Base-by-base conservation (phyloP, 768 basidiomycete genomes). In the Amyloporia xantha region DNA sequence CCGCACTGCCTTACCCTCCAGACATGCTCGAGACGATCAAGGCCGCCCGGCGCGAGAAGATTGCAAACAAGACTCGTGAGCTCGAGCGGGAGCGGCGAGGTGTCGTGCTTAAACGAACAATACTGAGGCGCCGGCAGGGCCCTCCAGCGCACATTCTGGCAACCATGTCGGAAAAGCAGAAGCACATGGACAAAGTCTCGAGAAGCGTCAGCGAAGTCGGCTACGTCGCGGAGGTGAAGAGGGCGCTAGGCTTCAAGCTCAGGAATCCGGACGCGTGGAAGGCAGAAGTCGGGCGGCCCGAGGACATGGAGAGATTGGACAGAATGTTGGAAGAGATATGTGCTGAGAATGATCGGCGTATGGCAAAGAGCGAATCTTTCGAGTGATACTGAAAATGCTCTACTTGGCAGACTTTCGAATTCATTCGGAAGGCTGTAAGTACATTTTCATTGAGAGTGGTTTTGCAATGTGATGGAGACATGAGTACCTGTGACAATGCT, bases 211-310 rank as follows among this genome's bases (percentile, higher is more conserved):
- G 82, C 47, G 79, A 83, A 62, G 84, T 76, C 0, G 89, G 89
- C 12, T 90, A 87, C 62, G 74, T 81, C 2, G 87, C 77, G n/a
- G 57, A 65, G 59, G 70, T 82, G 43, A 91, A 90, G 68, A 66
- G 66, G 50, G 65, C 59, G 50, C 61, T 77, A 50, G 81, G 85
- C 2, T 73, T 71, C 46, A 78, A 71, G 61, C 53, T 84, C 54
- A 60, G 59, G 33, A 59, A 68, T 36, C 54, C 59, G 1, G 60
- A 67, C 15, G 50, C 53, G 35, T 71, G 68, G 70, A 65, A 51
- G 55, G 58, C 51, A 10, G 73, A 72, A 40, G 49, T 54, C 17
- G 71, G 68, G 3, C 53, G 44, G 42, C 55, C 57, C 30, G 60
- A 61, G 44, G 58, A 65, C 5, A 44, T 49, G 49, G 58, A 54